phyloP scores from a whole-genome alignment of 805 yeast species.

The Pichia eremophila region DNA sequence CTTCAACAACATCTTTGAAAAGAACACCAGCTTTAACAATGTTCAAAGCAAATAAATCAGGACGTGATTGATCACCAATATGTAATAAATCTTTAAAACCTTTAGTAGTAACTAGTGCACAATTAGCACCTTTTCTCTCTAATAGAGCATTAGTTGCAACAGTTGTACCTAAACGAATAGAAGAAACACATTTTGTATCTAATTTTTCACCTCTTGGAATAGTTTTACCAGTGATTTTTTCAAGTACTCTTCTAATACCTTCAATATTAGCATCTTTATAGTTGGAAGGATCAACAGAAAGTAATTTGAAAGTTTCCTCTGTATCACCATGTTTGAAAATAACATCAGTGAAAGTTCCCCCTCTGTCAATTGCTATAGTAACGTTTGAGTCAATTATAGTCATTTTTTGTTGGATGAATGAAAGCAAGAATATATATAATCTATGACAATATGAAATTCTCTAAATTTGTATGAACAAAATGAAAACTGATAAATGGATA shows the following conservation, averaged over 20 bases:
- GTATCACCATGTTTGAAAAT: conserved; percentile 46
- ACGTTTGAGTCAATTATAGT: conserved; percentile 2
- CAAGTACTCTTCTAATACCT: conserved; percentile 75
- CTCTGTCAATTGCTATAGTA: conserved; percentile 30
- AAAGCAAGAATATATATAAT: too few relatives aligned
- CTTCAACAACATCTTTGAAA: conserved; percentile 67
- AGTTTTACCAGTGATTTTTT: conserved; percentile 38
- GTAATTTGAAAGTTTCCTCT: conserved; percentile 63
- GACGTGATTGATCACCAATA: conserved; percentile 90
- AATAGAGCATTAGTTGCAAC: conserved; percentile 91
- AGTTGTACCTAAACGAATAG: conserved; percentile 85
- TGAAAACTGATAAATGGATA: too few relatives aligned
- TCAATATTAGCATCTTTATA: conserved; percentile 87
- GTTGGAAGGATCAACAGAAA: conserved; percentile 82
- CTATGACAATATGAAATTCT: too few relatives aligned
- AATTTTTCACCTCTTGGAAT: conserved; percentile 54
- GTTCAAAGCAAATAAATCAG: conserved; percentile 75
- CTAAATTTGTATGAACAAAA: too few relatives aligned
- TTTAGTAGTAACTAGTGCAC: conserved; percentile 77
- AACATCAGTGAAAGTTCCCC: conserved; percentile 89
- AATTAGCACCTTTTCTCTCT: conserved; percentile 84
- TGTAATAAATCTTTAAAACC: conserved; percentile 76
- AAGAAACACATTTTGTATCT: conserved; percentile 52
- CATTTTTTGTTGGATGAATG: not conserved
- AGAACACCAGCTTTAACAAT: conserved; percentile 66